A percentile compares a stretch with the other conserved stretches of the same genome.
Conservation (phyloP, 2,329 filamentous ascomycete species). For the Pseudopyricularia cyperi region DNA sequence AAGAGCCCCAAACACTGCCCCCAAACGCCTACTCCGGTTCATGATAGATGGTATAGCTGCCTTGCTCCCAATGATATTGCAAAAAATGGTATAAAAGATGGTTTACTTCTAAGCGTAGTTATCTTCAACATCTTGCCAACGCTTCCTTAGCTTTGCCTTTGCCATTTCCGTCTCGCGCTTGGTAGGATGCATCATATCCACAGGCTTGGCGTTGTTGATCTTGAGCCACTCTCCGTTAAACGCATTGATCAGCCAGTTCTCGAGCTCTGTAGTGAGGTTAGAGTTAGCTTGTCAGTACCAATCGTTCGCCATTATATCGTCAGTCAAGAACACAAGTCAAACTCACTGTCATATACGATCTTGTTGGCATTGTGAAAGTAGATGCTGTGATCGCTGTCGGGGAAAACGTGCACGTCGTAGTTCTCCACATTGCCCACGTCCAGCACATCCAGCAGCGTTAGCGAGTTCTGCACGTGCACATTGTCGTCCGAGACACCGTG, state of each 20-base stretch:
- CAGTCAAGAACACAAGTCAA: neutral
- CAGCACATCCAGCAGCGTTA: slow-evolving; percentile 74
- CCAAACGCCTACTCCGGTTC: too few relatives aligned
- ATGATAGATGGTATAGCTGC: neutral
- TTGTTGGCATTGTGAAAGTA: slow-evolving; percentile 86
- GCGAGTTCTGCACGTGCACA: slow-evolving; percentile 90
- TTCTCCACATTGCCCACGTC: slow-evolving; percentile 75
- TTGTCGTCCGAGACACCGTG: slow-evolving; percentile 96
- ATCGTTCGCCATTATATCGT: neutral
- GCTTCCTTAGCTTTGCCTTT: slow-evolving; percentile 1
- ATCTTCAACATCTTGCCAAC: neutral
- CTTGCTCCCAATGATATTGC: neutral
- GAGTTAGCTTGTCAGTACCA: neutral
- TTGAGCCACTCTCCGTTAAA: slow-evolving; percentile 94
- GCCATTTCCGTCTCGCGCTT: slow-evolving; percentile 2
- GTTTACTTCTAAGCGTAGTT: too few relatives aligned
- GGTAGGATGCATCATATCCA: slow-evolving; percentile 8
- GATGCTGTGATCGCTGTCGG: slow-evolving; percentile 90
- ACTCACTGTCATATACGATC: slow-evolving; percentile 88
- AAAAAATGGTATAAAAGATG: too few relatives aligned
- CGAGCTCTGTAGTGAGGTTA: slow-evolving; percentile 43
- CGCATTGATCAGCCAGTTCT: slow-evolving; percentile 88
- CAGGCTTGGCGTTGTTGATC: slow-evolving; percentile 35
- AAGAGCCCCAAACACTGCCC: too few relatives aligned
- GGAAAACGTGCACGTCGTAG: slow-evolving; percentile 94